phyloP scores from a whole-genome alignment of 73 alveolate genomes.

The Paramecium sonneborni region DNA sequence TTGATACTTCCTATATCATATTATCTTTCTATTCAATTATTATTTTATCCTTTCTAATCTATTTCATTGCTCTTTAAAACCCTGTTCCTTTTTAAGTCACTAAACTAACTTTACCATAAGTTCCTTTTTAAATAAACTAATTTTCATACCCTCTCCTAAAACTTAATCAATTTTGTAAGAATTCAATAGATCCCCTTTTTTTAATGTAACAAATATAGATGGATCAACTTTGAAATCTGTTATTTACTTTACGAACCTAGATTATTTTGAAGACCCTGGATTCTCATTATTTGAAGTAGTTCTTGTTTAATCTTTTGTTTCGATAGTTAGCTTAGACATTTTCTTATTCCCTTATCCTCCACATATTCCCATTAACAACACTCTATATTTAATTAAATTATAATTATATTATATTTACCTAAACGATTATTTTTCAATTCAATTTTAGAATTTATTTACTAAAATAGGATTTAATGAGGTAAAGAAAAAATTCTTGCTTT shows the following conservation, averaged over 20 bases:
- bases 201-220: neutral
- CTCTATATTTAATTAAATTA: neutral
- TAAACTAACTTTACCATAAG: conserved; percentile 30
- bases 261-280: neutral
- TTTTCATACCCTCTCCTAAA: conserved; percentile 23
- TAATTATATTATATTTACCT: neutral
- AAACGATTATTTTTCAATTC: neutral
- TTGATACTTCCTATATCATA: conserved; percentile 54
- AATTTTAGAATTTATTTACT: too few species aligned
- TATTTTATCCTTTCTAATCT: conserved; percentile 49
- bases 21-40: neutral
- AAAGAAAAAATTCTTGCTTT: too few species aligned
- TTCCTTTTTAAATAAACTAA: neutral
- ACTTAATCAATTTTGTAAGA: neutral
- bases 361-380: neutral
- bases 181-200: neutral
- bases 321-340: neutral
- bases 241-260: neutral
- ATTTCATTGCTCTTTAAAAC: conserved; percentile 63
- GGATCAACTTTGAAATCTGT: conserved; percentile 50
- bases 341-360: neutral
- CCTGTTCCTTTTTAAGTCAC: conserved; percentile 50
- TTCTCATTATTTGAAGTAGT: neutral
- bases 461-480: too few species aligned
- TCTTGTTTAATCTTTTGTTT: neutral